Percentiles rank a stretch among this genome's conserved stretches.
Evolutionary conservation across 352 stramenopile species (phyloP).

Genomic region (Globisporangium parvum): DNA sequence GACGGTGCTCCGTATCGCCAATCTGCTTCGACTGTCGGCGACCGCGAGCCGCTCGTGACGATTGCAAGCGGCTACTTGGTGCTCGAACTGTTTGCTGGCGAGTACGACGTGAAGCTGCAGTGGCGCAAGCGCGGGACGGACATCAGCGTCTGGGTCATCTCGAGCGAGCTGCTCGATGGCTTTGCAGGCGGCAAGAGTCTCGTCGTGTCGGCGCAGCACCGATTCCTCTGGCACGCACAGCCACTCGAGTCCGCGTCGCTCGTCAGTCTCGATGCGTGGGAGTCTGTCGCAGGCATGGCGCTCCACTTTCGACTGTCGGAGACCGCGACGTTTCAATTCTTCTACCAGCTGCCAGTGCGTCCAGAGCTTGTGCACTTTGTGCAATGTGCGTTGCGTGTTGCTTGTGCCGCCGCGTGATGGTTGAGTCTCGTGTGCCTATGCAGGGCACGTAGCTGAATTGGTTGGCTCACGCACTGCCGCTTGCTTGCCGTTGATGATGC

Average conservation of each 20-base stretch:
- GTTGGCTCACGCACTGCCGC: slow-evolving; percentile 3
- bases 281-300: slow-evolving; percentile 45
- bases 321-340: slow-evolving; percentile 44
- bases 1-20: slow-evolving; percentile 54
- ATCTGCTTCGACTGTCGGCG: slow-evolving; percentile 54
- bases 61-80: slow-evolving; percentile 55
- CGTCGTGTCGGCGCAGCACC: slow-evolving; percentile 57
- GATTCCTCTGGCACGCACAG: slow-evolving; percentile 63
- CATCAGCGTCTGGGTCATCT: slow-evolving; percentile 53
- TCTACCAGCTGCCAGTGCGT: slow-evolving; percentile 69
- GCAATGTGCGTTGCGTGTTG: slow-evolving; percentile 28
- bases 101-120: slow-evolving; percentile 50
- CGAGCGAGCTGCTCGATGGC: slow-evolving; percentile 53
- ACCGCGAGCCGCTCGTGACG: slow-evolving; percentile 46
- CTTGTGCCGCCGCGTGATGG: not conserved
- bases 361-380: slow-evolving; percentile 45
- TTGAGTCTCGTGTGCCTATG: not conserved
- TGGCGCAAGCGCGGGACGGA: slow-evolving; percentile 57
- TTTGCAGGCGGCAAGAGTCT: slow-evolving; percentile 61
- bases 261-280: slow-evolving; percentile 45
- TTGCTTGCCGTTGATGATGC: slow-evolving; percentile 3
- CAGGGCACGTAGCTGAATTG: not conserved
- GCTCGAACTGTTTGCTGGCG: slow-evolving; percentile 39
- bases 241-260: slow-evolving; percentile 35
- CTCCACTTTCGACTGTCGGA: slow-evolving; percentile 46